These are phyloP conservation scores for Sclerotinia subarctica DNA, from an alignment of 2,329 filamentous ascomycete species.

Conservation along the genomic window DNA sequence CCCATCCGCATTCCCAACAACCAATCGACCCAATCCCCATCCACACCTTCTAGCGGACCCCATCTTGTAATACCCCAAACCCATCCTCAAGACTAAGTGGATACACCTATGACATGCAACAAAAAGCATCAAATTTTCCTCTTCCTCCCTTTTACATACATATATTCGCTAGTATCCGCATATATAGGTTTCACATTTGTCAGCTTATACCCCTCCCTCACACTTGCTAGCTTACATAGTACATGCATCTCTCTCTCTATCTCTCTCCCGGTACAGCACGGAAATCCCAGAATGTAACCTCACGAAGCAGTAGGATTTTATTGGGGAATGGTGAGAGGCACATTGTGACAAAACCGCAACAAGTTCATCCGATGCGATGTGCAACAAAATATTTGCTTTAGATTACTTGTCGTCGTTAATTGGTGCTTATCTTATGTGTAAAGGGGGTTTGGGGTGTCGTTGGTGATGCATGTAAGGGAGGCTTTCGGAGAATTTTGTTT, in stretches of 20 bases:
- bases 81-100: not conserved
- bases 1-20: not conserved
- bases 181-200: constrained; percentile 1
- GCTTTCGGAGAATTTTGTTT: too few species aligned
- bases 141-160: not conserved
- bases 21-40: not conserved
- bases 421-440: not conserved
- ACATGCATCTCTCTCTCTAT: too few species aligned
- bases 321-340: not conserved
- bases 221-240: too few species aligned
- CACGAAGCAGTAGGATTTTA: not conserved
- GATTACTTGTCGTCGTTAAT: not conserved
- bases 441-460: not conserved
- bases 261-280: not conserved
- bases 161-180: not conserved
- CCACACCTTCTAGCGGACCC: too few species aligned
- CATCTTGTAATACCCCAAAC: not conserved
- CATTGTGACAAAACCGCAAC: constrained; percentile 4
- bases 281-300: not conserved
- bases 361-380: constrained; percentile 6
- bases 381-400: not conserved
- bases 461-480: not conserved
- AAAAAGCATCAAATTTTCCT: not conserved
- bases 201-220: not conserved
- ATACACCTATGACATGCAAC: constrained; percentile 5